Percentiles rank a stretch among this genome's conserved stretches.
Conservation (phyloP, 305 asterid genomes). For the Fraxinus angustifolia region DNA sequence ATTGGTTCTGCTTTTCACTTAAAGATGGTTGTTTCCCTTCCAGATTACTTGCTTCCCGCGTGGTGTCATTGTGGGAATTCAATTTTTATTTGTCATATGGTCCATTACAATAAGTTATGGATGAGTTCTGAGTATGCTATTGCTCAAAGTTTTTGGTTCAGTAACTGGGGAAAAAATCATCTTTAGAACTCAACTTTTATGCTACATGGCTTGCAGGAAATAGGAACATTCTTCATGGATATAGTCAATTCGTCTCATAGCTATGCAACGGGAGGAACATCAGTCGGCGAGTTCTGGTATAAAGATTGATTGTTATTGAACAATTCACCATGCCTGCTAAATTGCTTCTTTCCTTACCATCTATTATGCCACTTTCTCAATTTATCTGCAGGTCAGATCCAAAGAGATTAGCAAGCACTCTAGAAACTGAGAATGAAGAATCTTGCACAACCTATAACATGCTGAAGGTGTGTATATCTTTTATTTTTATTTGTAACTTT, state of each 20-base stretch:
- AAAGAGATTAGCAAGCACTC: conserved; percentile 61
- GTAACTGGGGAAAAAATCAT: neutral
- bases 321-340: conserved; percentile 1
- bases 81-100: neutral
- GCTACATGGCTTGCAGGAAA: conserved; percentile 43
- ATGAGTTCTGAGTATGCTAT: neutral
- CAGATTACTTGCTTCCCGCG: neutral
- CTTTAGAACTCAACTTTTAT: neutral
- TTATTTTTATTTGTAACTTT: conserved; percentile 12
- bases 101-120: neutral
- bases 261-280: conserved; percentile 97
- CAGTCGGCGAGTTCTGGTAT: conserved; percentile 70
- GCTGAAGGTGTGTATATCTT: conserved; percentile 61
- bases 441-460: conserved; percentile 93
- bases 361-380: conserved; percentile 10
- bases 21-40: neutral
- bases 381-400: conserved; percentile 67
- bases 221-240: conserved; percentile 74
- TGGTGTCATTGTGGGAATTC: neutral
- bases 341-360: conserved; percentile 7
- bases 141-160: neutral
- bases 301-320: neutral
- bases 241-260: conserved; percentile 71
- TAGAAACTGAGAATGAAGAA: conserved; percentile 73
- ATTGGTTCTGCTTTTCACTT: neutral